Evolutionary conservation across 495 filamentous ascomycete genomes (phyloP).

Genomic region (Penicillium turbatum): DNA sequence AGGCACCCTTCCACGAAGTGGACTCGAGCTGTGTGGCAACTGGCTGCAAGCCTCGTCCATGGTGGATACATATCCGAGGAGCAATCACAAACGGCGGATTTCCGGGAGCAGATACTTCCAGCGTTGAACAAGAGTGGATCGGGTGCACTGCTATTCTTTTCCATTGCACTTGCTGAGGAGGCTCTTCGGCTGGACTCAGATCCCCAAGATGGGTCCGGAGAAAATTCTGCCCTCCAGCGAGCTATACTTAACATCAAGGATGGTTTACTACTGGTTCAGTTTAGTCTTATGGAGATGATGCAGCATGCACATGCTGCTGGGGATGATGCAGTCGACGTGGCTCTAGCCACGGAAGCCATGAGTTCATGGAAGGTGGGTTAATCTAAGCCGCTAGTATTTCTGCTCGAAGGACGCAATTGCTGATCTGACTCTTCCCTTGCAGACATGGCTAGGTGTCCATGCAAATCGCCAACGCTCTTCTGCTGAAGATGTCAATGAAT

Average conservation of each 20-base stretch:
- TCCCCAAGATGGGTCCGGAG: slow-evolving; percentile 15
- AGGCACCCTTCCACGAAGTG: slow-evolving; percentile 65
- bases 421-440: background rate
- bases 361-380: slow-evolving; percentile 36
- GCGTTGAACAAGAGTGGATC: slow-evolving; percentile 53
- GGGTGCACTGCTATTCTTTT: slow-evolving; percentile 65
- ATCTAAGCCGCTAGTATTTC: too few relatives aligned
- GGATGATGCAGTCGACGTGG: slow-evolving; percentile 17
- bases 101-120: slow-evolving; percentile 41
- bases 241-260: slow-evolving; percentile 33
- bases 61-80: slow-evolving; percentile 49
- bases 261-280: slow-evolving; percentile 37
- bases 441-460: slow-evolving; percentile 23
- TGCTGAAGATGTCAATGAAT: slow-evolving; percentile 16
- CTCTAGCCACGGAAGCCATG: slow-evolving; percentile 31
- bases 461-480: slow-evolving; percentile 13
- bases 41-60: slow-evolving; percentile 57
- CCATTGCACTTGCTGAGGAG: slow-evolving; percentile 69
- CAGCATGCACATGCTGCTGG: slow-evolving; percentile 22
- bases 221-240: slow-evolving; percentile 10
- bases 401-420: background rate
- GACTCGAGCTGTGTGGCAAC: slow-evolving; percentile 62
- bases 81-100: slow-evolving; percentile 44
- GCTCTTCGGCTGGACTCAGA: slow-evolving; percentile 27
- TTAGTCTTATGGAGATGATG: slow-evolving; percentile 33